These are phyloP conservation scores for Aspergillus sp. DNA, from an alignment of 2,329 filamentous ascomycete genomes.

Conservation along the genomic window DNA sequence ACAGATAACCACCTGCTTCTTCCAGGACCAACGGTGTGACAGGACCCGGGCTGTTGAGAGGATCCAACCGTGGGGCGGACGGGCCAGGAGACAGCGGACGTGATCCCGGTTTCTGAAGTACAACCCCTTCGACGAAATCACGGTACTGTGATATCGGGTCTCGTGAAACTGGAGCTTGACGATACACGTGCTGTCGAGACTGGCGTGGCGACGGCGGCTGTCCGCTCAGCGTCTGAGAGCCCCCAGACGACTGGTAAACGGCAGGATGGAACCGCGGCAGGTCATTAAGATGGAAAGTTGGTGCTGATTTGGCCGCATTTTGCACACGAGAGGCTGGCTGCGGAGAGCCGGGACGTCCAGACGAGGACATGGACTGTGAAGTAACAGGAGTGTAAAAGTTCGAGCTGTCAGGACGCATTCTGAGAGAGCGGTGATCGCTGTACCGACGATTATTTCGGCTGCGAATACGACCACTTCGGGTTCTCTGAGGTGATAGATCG, in stretches of 20 bases:
- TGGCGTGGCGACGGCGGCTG: conserved; percentile 37
- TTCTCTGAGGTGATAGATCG: conserved; percentile 20
- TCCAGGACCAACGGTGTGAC: conserved; percentile 47
- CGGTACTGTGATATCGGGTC: conserved; percentile 43
- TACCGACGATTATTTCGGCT: conserved; percentile 17
- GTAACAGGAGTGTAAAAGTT: conserved; percentile 31
- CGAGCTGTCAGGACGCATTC: conserved; percentile 35
- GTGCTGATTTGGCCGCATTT: conserved; percentile 34
- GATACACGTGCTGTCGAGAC: conserved; percentile 32
- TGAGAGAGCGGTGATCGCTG: conserved; percentile 15
- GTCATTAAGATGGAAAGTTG: conserved; percentile 39
- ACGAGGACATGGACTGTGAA: conserved; percentile 35
- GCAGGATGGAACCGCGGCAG: conserved; percentile 49
- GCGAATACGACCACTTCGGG: conserved; percentile 16
- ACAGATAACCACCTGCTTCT: conserved; percentile 42
- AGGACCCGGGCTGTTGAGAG: conserved; percentile 46
- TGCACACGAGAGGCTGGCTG: conserved; percentile 34
- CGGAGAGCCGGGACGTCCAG: conserved; percentile 33
- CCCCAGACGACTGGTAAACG: conserved; percentile 38
- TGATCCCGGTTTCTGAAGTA: conserved; percentile 30
- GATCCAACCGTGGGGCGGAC: conserved; percentile 46
- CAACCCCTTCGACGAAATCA: conserved; percentile 40
- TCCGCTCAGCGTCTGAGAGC: conserved; percentile 19
- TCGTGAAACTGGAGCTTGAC: conserved; percentile 34
- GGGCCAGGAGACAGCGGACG: conserved; percentile 32